Conservation (phyloP, 257 asterid species). For the Solanum pinnatisectum region DNA sequence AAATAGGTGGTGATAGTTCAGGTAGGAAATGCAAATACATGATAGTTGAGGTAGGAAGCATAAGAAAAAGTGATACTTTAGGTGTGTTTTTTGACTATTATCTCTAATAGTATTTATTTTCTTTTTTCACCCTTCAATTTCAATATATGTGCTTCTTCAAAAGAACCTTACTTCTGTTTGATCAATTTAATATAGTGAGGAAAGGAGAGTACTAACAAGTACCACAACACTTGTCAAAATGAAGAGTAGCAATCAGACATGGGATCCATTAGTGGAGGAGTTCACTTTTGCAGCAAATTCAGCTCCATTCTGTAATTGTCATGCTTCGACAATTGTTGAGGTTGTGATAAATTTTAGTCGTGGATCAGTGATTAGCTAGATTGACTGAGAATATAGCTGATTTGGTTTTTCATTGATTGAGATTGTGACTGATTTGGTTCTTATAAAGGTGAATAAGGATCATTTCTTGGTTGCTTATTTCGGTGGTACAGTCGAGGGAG, state of each 20-base stretch:
- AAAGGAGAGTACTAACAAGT: conserved; percentile 5
- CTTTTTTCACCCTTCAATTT: background rate
- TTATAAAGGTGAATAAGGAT: conserved; percentile 50
- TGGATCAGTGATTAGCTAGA: background rate
- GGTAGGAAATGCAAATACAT: background rate
- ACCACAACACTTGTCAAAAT: conserved; percentile 17
- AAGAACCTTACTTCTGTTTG: background rate
- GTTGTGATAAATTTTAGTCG: conserved; percentile 16
- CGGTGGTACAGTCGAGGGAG: conserved; percentile 90
- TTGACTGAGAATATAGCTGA: background rate
- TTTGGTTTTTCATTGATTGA: background rate
- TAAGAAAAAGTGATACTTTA: background rate
- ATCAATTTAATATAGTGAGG: conserved; percentile 27
- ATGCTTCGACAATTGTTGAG: conserved; percentile 95
- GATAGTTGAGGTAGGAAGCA: background rate
- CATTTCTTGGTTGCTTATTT: conserved; percentile 82
- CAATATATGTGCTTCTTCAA: background rate
- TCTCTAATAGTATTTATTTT: background rate
- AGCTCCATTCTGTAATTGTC: conserved; percentile 77
- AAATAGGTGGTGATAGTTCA: background rate
- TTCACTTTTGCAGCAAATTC: conserved; percentile 64
- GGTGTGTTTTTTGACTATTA: background rate
- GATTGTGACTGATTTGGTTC: background rate
- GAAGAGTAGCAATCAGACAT: conserved; percentile 30
- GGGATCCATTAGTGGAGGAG: conserved; percentile 62